phyloP scores from a whole-genome alignment of 257 asterid species.

The Primulina eburnea region DNA sequence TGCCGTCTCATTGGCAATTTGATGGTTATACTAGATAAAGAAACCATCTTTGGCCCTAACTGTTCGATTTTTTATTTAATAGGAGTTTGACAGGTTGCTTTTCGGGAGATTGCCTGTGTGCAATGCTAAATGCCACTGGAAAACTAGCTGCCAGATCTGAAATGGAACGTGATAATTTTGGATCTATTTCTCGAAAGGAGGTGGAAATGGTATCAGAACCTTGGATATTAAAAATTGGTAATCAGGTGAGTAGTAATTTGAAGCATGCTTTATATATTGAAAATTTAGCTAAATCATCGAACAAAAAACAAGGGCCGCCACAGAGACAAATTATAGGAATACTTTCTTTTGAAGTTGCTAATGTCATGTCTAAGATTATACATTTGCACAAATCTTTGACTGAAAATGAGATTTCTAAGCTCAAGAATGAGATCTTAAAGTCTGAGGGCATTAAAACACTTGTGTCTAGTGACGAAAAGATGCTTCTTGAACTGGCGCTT shows the following conservation, averaged over 20 bases:
- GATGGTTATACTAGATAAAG: slow-evolving; percentile 1
- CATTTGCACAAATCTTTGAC: slow-evolving; percentile 74
- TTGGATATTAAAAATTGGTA: slow-evolving; percentile 81
- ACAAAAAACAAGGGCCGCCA: slow-evolving; percentile 31
- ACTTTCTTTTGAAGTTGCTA: slow-evolving; percentile 93
- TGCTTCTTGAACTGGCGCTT: slow-evolving; percentile 66
- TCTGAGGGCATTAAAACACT: slow-evolving; percentile 60
- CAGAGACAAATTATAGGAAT: slow-evolving; percentile 62
- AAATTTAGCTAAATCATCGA: slow-evolving; percentile 45
- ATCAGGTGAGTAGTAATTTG: slow-evolving; percentile 83
- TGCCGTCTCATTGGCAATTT: not conserved
- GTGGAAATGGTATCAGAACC: slow-evolving; percentile 86
- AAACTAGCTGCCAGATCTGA: slow-evolving; percentile 44
- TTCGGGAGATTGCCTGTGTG: slow-evolving; percentile 6
- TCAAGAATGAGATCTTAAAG: slow-evolving; percentile 77
- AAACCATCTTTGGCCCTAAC: slow-evolving; percentile 9
- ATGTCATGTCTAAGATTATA: slow-evolving; percentile 86
- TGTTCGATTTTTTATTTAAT: slow-evolving; percentile 9
- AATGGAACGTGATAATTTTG: slow-evolving; percentile 24
- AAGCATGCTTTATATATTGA: slow-evolving; percentile 71
- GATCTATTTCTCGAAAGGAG: slow-evolving; percentile 28
- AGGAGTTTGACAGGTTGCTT: not conserved
- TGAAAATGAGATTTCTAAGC: slow-evolving; percentile 55
- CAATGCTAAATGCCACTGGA: slow-evolving; percentile 2
- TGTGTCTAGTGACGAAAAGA: slow-evolving; percentile 58